These are phyloP conservation scores for Rhizoctonia solani DNA, from an alignment of 1,284 basidiomycete genomes.

Conservation along the genomic window DNA sequence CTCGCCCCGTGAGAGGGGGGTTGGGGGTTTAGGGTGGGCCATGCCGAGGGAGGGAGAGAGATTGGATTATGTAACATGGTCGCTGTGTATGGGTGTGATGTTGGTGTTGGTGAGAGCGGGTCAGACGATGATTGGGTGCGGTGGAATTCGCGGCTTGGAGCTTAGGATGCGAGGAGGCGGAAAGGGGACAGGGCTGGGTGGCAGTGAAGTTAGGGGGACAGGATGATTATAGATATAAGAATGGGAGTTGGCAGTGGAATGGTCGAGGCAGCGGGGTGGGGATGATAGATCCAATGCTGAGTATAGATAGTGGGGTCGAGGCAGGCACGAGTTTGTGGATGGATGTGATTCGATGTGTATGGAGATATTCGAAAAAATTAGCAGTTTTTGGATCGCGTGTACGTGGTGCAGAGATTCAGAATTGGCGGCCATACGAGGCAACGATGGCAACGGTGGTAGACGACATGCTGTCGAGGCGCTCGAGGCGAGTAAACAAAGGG, in stretches of 20 bases:
- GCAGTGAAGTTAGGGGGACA: too few relatives aligned
- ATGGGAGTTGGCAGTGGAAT: constrained; percentile 20
- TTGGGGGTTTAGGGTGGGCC: constrained; percentile 11
- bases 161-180: constrained; percentile 1
- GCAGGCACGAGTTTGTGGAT: not conserved
- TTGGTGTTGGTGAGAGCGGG: not conserved
- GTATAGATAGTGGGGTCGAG: not conserved
- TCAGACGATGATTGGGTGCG: not conserved
- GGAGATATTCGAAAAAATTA: not conserved
- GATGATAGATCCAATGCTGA: not conserved
- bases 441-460: not conserved
- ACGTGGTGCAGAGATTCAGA: constrained; percentile 3
- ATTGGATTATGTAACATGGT: constrained; percentile 25
- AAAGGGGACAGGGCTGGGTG: constrained; percentile 15
- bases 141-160: constrained; percentile 15
- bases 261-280: not conserved
- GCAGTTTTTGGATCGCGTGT: constrained; percentile 12
- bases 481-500: constrained; percentile 23
- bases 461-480: constrained; percentile 30
- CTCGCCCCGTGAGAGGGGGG: constrained; percentile 7
- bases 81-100: not conserved
- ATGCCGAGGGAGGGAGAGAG: constrained; percentile 19
- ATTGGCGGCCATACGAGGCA: constrained; percentile 8
- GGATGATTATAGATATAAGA: too few relatives aligned
- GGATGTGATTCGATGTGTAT: not conserved